A percentile compares a stretch with the other conserved stretches of the same genome.
Evolutionary conservation across 2,329 filamentous ascomycete species (phyloP).

Genomic region (Escovopsis weberi): DNA sequence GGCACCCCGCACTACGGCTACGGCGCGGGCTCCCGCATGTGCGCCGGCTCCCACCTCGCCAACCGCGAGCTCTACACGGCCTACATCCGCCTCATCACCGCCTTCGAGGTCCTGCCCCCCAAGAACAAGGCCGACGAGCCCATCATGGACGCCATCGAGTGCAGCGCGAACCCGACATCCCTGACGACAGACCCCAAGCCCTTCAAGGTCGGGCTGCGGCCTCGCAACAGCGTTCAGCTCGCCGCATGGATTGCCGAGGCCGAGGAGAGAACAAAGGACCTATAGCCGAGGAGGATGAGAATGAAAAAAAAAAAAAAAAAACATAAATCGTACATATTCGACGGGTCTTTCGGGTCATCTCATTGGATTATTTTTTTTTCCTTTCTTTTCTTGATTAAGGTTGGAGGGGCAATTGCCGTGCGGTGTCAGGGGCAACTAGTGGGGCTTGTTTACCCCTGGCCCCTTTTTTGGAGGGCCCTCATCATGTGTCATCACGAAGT

Average conservation of each 20-base stretch:
- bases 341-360: too few species aligned
- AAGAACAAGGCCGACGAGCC: conserved; percentile 32
- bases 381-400: neutral
- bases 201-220: conserved; percentile 42
- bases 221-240: conserved; percentile 30
- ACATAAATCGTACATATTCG: too few species aligned
- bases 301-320: neutral
- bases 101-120: conserved; percentile 39
- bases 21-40: conserved; percentile 49
- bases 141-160: conserved; percentile 41
- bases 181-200: conserved; percentile 48
- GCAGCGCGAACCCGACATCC: conserved; percentile 40
- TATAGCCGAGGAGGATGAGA: conserved; percentile 2
- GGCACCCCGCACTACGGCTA: conserved; percentile 49
- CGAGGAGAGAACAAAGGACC: conserved; percentile 34
- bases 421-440: too few species aligned
- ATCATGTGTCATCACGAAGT: neutral
- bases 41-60: conserved; percentile 46
- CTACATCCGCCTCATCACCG: conserved; percentile 42
- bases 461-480: too few species aligned
- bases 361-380: too few species aligned
- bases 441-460: too few species aligned
- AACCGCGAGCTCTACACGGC: conserved; percentile 49
- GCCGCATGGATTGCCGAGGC: conserved; percentile 38
- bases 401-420: too few species aligned